A percentile compares a stretch with the other conserved stretches of the same genome.
These are phyloP conservation scores for Phoma herbarum DNA, from an alignment of 2,329 filamentous ascomycete species.

Conservation along the genomic window DNA sequence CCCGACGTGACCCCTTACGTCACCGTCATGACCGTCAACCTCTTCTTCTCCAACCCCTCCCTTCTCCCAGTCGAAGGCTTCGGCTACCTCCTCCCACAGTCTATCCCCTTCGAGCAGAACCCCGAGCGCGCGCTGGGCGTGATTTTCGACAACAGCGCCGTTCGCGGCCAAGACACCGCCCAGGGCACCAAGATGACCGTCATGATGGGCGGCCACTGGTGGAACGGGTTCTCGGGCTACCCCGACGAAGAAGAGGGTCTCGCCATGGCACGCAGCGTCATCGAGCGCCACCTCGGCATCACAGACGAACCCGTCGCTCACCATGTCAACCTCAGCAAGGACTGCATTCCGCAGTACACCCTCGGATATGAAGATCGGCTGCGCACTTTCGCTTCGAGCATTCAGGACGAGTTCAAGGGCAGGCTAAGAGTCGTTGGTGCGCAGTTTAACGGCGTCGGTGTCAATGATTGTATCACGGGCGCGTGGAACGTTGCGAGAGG, in stretches of 20 bases:
- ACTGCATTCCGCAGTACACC: conserved; percentile 91
- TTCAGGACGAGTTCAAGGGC: conserved; percentile 68
- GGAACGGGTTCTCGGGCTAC: conserved; percentile 70
- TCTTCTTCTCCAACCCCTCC: conserved; percentile 76
- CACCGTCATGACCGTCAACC: conserved; percentile 90
- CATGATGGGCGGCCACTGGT: conserved; percentile 95
- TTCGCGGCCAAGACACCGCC: conserved; percentile 64
- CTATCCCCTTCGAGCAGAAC: conserved; percentile 74
- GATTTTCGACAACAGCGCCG: conserved; percentile 83
- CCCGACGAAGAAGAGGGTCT: conserved; percentile 73
- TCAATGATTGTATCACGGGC: conserved; percentile 63
- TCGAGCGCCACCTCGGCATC: conserved; percentile 79
- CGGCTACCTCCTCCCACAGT: conserved; percentile 88
- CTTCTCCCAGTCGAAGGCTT: conserved; percentile 77
- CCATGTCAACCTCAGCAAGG: conserved; percentile 66
- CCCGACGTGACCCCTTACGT: conserved; percentile 69
- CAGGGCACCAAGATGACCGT: conserved; percentile 87
- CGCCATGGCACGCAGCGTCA: conserved; percentile 72
- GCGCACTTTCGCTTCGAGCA: conserved; percentile 60
- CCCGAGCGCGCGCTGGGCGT: conserved; percentile 87
- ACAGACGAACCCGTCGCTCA: conserved; percentile 67
- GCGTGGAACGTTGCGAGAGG: conserved; percentile 63
- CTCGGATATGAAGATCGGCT: conserved; percentile 78
- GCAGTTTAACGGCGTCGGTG: conserved; percentile 59
- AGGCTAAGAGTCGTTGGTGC: conserved; percentile 68